Evolutionary conservation across 805 yeast genomes (phyloP), one percentile per base, ranked within the genome.

Genomic region (Nakazawaea ishiwadae): DNA sequence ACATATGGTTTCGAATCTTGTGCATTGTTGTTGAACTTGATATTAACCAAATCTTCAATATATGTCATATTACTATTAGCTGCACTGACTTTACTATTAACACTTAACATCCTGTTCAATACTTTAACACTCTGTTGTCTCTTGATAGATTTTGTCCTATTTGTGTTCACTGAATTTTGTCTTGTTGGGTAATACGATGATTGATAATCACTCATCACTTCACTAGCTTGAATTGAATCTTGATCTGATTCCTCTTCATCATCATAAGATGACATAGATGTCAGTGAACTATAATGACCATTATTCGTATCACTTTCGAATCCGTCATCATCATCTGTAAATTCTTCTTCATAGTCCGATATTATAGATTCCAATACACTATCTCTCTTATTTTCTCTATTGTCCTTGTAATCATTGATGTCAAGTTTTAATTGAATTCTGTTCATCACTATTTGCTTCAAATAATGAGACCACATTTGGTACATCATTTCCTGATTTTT

Each of bases 171-270:
- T 5, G 44, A 34, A 18, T 35, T 35, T 16, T 40, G 26, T 30
- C 44, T 40, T 7, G 39, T 35, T 18, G 44, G 44, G n/a, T 40
- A 40, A 20, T 30, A 40, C 8, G 44, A 40, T 15, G 44, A 40
- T 19, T 39, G 42, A 20, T 39, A 39, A 17, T 37, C 40, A 3
- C 29, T 21, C 19, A 14, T 10, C 6, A 5, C 35, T 18, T 31
- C 35, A 19, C 35, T 31, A 9, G 17, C 24, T 16, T 31, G 35
- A 11, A 31, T 31, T 11, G 35, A 31, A n/a, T 31, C 12, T 2
- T 18, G 5, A 31, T 31, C 35, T 10, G 35, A 31, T 31, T 19
- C 26, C 17, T 11, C n/a, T 15, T 36, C 39, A 19, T 11, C 18
- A 21, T 15, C 29, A 14, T 17, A 28, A 8, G 31, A 27, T 16